Evolutionary conservation across 345 rosid genomes (phyloP).

Genomic region (Euphorbia lathyris): DNA sequence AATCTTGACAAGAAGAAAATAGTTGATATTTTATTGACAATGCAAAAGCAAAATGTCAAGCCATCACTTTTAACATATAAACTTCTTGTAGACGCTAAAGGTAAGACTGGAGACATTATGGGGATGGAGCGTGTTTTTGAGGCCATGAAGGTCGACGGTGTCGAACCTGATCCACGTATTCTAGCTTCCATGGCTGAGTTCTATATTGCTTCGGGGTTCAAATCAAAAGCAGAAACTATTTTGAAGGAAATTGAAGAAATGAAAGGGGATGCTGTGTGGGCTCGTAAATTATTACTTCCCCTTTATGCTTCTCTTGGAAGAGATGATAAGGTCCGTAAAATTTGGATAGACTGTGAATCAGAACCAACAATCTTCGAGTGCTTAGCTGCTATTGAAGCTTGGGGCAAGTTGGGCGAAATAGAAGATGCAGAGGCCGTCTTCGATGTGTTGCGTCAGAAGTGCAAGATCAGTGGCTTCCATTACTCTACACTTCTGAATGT

Average conservation of each 20-base stretch:
- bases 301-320: slow-evolving; percentile 21
- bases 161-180: slow-evolving; percentile 15
- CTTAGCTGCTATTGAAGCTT: slow-evolving; percentile 22
- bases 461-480: slow-evolving; percentile 2
- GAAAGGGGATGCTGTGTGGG: slow-evolving; percentile 1
- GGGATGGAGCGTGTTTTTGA: slow-evolving; percentile 19
- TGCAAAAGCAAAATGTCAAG: slow-evolving; percentile 14
- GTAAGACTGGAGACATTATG: slow-evolving; percentile 12
- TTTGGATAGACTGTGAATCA: slow-evolving; percentile 22
- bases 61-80: slow-evolving; percentile 20
- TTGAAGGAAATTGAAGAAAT: slow-evolving; percentile 20
- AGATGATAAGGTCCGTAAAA: slow-evolving; percentile 16
- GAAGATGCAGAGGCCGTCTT: slow-evolving; percentile 25
- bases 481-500: slow-evolving; percentile 9
- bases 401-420: slow-evolving; percentile 19
- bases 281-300: slow-evolving; percentile 12
- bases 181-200: slow-evolving; percentile 11
- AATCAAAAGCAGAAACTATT: slow-evolving; percentile 13
- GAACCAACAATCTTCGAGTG: slow-evolving; percentile 14
- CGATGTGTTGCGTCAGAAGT: slow-evolving; percentile 11
- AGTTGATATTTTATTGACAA: slow-evolving; percentile 6
- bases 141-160: slow-evolving; percentile 19
- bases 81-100: slow-evolving; percentile 16
- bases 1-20: slow-evolving; percentile 12
- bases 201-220: slow-evolving; percentile 10